Conservation (phyloP, 129 eudicot genomes). For the Tanacetum coccineum region DNA sequence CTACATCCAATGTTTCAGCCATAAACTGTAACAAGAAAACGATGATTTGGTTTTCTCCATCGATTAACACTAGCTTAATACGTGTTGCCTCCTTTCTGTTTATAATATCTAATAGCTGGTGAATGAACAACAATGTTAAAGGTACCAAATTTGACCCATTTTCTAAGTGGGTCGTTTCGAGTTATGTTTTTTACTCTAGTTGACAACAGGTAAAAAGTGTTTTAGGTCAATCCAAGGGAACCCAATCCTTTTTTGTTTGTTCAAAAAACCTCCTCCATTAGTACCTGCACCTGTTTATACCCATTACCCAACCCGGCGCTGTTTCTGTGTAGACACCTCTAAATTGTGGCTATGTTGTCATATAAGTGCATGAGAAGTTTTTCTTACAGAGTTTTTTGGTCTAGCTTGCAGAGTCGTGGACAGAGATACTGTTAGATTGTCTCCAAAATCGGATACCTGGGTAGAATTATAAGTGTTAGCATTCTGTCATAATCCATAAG, state of each 20-base stretch:
- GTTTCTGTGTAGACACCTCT: background rate
- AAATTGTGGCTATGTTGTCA: background rate
- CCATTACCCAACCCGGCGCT: background rate
- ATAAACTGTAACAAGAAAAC: too few relatives aligned
- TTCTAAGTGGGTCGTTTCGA: background rate
- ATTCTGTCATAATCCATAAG: background rate
- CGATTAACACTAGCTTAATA: too few relatives aligned
- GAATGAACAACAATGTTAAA: background rate
- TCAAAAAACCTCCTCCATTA: too few relatives aligned
- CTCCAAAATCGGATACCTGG: conserved; percentile 82
- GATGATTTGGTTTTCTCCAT: too few relatives aligned
- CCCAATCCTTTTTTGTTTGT: too few relatives aligned
- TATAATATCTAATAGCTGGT: background rate
- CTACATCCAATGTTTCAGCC: too few relatives aligned
- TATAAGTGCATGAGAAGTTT: conserved; percentile 4
- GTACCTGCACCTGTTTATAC: background rate
- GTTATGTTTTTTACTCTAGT: background rate
- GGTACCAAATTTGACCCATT: background rate
- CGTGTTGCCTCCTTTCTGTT: too few relatives aligned
- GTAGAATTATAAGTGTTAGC: conserved; percentile 16
- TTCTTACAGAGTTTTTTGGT: conserved; percentile 81
- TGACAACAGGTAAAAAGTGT: background rate
- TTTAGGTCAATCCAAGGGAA: background rate
- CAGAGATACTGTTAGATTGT: conserved; percentile 80
- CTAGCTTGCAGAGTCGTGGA: conserved; percentile 94